These are phyloP conservation scores for Gnaphalium uliginosum DNA, from an alignment of 129 eudicot genomes.

Conservation along the genomic window DNA sequence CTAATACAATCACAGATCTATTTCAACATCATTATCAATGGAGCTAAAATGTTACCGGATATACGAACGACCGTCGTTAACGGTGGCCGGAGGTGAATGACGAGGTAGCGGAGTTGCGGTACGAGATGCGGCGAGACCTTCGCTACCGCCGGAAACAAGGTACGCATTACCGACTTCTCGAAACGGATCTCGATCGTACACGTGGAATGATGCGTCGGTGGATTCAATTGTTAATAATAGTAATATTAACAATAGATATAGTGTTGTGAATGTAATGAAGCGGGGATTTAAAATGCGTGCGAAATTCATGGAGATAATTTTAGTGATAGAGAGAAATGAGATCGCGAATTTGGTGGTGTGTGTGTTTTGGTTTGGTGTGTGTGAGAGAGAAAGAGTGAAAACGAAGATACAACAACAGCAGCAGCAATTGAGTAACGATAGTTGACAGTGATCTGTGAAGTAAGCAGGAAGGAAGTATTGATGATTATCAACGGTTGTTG, in stretches of 20 bases:
- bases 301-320: slow-evolving; percentile 48
- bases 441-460: neutral
- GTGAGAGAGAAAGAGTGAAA: slow-evolving; percentile 6
- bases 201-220: slow-evolving; percentile 78
- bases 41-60: slow-evolving; percentile 47
- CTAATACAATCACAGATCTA: slow-evolving; percentile 45
- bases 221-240: slow-evolving; percentile 36
- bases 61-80: slow-evolving; percentile 67
- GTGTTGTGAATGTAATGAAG: slow-evolving; percentile 20
- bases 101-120: slow-evolving; percentile 32
- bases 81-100: slow-evolving; percentile 25
- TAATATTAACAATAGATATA: slow-evolving; percentile 10
- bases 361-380: slow-evolving; percentile 7
- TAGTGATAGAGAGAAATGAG: slow-evolving; percentile 33
- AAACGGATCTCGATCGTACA: slow-evolving; percentile 77
- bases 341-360: slow-evolving; percentile 47
- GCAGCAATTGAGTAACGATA: neutral
- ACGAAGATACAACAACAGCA: neutral
- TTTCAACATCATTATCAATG: neutral
- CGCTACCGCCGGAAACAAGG: slow-evolving; percentile 97
- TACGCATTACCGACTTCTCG: slow-evolving; percentile 91
- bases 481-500: neutral
- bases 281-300: slow-evolving; percentile 32
- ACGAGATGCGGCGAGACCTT: slow-evolving; percentile 74
- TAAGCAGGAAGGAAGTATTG: neutral